A percentile compares a stretch with the other conserved stretches of the same genome.
Conservation (phyloP, 129 eudicot genomes). For the Ambrosia trifida region DNA sequence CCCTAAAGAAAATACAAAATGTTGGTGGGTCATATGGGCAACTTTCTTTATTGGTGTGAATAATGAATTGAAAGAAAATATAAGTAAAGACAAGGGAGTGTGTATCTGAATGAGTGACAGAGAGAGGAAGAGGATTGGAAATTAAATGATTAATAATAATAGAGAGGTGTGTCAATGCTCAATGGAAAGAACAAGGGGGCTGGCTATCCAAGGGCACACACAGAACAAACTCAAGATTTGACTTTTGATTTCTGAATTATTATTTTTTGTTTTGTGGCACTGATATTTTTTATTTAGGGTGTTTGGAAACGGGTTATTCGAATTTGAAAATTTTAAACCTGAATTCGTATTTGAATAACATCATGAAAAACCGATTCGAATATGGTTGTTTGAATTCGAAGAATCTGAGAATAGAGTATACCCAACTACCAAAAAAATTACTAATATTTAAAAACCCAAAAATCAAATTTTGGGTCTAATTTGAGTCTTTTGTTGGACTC, state of each 20-base stretch:
- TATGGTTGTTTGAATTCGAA: too few relatives aligned
- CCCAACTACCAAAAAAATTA: too few relatives aligned
- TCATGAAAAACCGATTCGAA: too few relatives aligned
- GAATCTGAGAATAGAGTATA: too few relatives aligned
- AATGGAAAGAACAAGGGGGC: background rate
- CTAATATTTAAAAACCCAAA: too few relatives aligned
- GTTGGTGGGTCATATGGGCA: conserved; percentile 19
- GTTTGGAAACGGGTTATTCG: too few relatives aligned
- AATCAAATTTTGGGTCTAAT: too few relatives aligned
- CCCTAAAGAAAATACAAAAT: conserved; percentile 3
- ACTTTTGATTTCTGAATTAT: background rate
- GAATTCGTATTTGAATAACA: too few relatives aligned
- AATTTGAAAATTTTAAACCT: too few relatives aligned
- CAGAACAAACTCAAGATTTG: background rate
- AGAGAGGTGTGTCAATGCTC: conserved; percentile 5
- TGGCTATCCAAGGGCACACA: background rate
- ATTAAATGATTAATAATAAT: background rate
- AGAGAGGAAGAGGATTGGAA: background rate
- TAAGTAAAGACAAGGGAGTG: conserved; percentile 10
- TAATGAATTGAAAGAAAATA: conserved; percentile 2
- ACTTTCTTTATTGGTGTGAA: conserved; percentile 24
- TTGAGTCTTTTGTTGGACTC: too few relatives aligned
- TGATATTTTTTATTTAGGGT: too few relatives aligned
- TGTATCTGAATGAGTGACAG: background rate
- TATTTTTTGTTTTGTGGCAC: too few relatives aligned